Conservation (phyloP, 1,284 basidiomycete genomes). For the Leucoagaricus sp. region DNA sequence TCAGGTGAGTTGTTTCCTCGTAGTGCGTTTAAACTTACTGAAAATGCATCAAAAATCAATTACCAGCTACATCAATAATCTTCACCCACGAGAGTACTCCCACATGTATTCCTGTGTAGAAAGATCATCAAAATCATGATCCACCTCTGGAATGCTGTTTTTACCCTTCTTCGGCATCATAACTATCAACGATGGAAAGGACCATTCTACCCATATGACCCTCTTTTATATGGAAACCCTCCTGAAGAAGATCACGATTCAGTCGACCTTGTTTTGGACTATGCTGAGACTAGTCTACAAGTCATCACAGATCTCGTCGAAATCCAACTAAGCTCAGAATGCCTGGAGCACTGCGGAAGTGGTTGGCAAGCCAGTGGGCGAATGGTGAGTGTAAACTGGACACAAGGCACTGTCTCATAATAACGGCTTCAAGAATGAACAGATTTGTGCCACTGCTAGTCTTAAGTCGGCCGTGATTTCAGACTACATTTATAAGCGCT, state of each 20-base stretch:
- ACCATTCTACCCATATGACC: constrained; percentile 18
- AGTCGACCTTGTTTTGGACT: constrained; percentile 23
- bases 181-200: constrained; percentile 8
- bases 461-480: constrained; percentile 1
- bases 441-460: constrained; percentile 40
- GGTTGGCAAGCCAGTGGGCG: constrained; percentile 42
- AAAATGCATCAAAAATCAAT: constrained; percentile 20
- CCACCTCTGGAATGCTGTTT: constrained; percentile 28
- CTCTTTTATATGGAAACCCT: neutral
- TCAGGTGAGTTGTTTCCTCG: constrained; percentile 19
- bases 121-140: constrained; percentile 25
- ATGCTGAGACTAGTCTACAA: constrained; percentile 33
- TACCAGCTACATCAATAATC: constrained; percentile 31
- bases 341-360: constrained; percentile 37
- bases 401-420: neutral
- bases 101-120: constrained; percentile 25
- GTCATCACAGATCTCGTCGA: constrained; percentile 54
- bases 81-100: constrained; percentile 26
- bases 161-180: constrained; percentile 18
- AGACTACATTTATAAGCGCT: constrained; percentile 4
- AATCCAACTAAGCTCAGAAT: constrained; percentile 48
- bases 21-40: neutral
- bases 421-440: constrained; percentile 32
- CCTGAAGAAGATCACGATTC: neutral
- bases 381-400: constrained; percentile 23